Evolutionary conservation across 192 early-diverging fungal species (phyloP).

Genomic region (Backusella mclennaniae): DNA sequence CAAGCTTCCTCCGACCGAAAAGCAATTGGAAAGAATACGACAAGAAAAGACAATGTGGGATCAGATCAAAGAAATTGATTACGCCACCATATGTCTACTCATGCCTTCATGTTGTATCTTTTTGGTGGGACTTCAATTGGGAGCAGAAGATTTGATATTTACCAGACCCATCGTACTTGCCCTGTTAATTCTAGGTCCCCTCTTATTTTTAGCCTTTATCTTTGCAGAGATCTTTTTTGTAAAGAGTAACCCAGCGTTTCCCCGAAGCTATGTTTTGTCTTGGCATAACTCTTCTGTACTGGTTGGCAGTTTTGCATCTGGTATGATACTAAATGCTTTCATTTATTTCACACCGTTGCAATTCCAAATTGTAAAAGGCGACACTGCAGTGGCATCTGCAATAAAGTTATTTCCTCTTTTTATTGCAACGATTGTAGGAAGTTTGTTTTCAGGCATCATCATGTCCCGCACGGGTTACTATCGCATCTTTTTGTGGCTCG

Average conservation of each 20-base stretch:
- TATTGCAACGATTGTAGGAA: conserved; percentile 57
- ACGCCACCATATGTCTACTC: background rate
- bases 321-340: conserved; percentile 18
- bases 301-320: conserved; percentile 34
- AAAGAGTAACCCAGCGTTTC: conserved; percentile 65
- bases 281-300: conserved; percentile 43
- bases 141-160: conserved; percentile 71
- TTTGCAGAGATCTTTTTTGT: conserved; percentile 59
- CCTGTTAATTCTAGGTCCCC: conserved; percentile 50
- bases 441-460: conserved; percentile 61
- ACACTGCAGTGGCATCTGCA: conserved; percentile 69
- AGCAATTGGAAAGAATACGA: background rate
- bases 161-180: conserved; percentile 50
- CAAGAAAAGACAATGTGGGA: background rate
- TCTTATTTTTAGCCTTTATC: conserved; percentile 46
- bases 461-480: conserved; percentile 63
- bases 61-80: background rate
- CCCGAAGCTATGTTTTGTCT: conserved; percentile 57
- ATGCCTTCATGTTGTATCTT: conserved; percentile 25
- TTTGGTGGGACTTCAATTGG: conserved; percentile 63
- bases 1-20: background rate
- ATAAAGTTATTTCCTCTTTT: conserved; percentile 75
- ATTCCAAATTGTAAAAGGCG: conserved; percentile 72
- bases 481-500: conserved; percentile 61
- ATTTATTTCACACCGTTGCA: conserved; percentile 73